These are phyloP conservation scores for Fusarium equiseti DNA, from an alignment of 2,329 filamentous ascomycete genomes.

Conservation along the genomic window DNA sequence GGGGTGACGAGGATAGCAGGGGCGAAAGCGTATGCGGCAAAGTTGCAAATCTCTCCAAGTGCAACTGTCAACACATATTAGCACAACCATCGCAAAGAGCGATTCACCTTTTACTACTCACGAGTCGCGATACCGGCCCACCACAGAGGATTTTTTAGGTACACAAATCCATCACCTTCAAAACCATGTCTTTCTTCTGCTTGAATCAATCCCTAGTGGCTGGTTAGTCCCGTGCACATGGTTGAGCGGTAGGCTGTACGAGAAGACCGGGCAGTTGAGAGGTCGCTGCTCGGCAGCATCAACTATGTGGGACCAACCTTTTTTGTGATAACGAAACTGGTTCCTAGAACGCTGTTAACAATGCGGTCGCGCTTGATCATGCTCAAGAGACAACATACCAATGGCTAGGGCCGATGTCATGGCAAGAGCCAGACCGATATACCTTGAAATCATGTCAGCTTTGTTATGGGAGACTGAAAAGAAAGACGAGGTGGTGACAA, in stretches of 20 bases:
- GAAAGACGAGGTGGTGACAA: constrained; percentile 8
- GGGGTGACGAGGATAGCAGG: constrained; percentile 98
- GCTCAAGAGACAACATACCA: constrained; percentile 63
- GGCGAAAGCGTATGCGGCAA: constrained; percentile 97
- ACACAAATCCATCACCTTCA: constrained; percentile 95
- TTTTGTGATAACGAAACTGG: constrained; percentile 99
- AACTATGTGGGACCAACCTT: constrained; percentile 70
- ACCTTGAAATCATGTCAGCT: constrained; percentile 62
- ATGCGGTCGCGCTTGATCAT: background rate
- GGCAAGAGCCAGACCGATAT: constrained; percentile 81
- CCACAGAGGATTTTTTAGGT: constrained; percentile 95
- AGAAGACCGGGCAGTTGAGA: background rate
- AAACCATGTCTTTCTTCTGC: constrained; percentile 93
- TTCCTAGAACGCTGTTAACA: constrained; percentile 67
- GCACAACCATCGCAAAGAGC: constrained; percentile 1
- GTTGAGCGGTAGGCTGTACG: background rate
- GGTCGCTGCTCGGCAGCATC: background rate
- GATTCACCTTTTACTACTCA: constrained; percentile 61
- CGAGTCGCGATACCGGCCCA: constrained; percentile 93
- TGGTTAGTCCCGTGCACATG: constrained; percentile 24
- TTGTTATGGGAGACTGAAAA: background rate
- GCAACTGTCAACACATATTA: constrained; percentile 72
- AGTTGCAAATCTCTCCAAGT: constrained; percentile 94
- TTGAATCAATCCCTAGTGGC: constrained; percentile 82
- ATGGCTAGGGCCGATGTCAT: constrained; percentile 81